A percentile compares a stretch with the other conserved stretches of the same genome.
Evolutionary conservation across 2,329 filamentous ascomycete genomes (phyloP).

Genomic region (Penicillium sp.): DNA sequence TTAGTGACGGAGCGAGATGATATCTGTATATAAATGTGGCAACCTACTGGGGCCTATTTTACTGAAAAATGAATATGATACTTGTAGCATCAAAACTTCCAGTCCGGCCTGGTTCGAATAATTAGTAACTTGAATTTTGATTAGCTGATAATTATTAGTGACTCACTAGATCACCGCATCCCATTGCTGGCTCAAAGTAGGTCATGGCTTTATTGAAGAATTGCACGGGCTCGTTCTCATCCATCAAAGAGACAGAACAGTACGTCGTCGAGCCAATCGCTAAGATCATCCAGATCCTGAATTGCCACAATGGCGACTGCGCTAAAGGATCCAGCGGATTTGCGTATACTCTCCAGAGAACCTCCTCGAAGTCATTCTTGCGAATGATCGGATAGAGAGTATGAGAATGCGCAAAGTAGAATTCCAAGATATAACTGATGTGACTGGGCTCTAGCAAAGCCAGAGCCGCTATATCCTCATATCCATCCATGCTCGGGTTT

Average conservation of each 20-base stretch:
- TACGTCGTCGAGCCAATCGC: slow-evolving; percentile 54
- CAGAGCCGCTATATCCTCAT: slow-evolving; percentile 11
- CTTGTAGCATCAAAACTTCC: slow-evolving; percentile 52
- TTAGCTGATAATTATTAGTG: not conserved
- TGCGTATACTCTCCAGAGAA: slow-evolving; percentile 35
- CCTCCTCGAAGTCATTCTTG: slow-evolving; percentile 38
- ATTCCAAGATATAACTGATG: slow-evolving; percentile 42
- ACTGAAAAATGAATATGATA: slow-evolving; percentile 56
- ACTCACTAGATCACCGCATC: slow-evolving; percentile 45
- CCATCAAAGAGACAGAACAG: slow-evolving; percentile 48
- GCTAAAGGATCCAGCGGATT: slow-evolving; percentile 33
- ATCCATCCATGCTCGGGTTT: slow-evolving; percentile 3
- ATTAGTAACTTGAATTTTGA: not conserved
- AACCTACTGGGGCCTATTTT: slow-evolving; percentile 51
- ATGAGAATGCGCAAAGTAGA: slow-evolving; percentile 55
- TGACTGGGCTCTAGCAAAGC: slow-evolving; percentile 22
- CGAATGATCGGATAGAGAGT: slow-evolving; percentile 53
- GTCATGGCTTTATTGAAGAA: slow-evolving; percentile 52
- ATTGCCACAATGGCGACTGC: slow-evolving; percentile 42
- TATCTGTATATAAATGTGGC: not conserved
- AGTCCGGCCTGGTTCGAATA: slow-evolving; percentile 40
- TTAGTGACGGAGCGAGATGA: not conserved
- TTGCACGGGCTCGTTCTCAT: slow-evolving; percentile 48
- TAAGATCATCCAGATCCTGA: slow-evolving; percentile 55
- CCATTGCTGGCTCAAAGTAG: slow-evolving; percentile 47